Evolutionary conservation across 2,329 filamentous ascomycete genomes (phyloP).

Genomic region (Phyllosticta citriasiana): DNA sequence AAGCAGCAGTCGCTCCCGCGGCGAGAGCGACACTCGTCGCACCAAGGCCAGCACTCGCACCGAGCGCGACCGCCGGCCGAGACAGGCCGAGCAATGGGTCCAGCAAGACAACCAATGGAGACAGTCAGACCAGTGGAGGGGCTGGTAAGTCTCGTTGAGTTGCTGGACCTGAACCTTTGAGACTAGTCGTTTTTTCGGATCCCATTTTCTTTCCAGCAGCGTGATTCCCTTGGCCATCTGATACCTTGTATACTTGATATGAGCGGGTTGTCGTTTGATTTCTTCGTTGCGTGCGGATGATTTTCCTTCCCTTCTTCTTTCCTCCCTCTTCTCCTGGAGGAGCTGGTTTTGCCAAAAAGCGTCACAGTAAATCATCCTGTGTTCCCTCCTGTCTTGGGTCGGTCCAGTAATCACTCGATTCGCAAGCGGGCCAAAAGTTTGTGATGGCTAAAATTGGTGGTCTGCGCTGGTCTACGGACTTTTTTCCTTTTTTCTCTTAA

Average conservation of each 20-base stretch:
- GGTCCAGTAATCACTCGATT: neutral
- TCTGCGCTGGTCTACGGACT: neutral
- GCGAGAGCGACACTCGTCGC: neutral
- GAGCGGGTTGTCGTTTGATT: neutral
- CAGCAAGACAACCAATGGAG: neutral
- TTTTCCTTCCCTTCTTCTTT: neutral
- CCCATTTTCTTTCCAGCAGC: neutral
- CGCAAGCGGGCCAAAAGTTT: neutral
- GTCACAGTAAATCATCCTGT: neutral
- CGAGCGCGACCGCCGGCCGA: neutral
- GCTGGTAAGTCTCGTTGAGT: neutral
- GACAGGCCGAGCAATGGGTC: neutral
- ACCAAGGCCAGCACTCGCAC: neutral
- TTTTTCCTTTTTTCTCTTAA: neutral
- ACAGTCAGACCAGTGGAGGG: neutral
- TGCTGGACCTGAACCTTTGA: neutral
- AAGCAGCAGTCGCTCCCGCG: slow-evolving; percentile 4
- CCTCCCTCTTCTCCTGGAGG: neutral
- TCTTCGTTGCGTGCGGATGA: neutral
- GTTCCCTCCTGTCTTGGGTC: neutral
- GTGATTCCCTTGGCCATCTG: neutral
- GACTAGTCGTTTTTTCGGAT: neutral
- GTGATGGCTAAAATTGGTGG: neutral
- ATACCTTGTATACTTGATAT: neutral
- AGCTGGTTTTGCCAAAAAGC: neutral